Evolutionary conservation across 2,329 filamentous ascomycete species (phyloP), one percentile per base, ranked within the genome.

Genomic region (Aureobasidium mangrovei): DNA sequence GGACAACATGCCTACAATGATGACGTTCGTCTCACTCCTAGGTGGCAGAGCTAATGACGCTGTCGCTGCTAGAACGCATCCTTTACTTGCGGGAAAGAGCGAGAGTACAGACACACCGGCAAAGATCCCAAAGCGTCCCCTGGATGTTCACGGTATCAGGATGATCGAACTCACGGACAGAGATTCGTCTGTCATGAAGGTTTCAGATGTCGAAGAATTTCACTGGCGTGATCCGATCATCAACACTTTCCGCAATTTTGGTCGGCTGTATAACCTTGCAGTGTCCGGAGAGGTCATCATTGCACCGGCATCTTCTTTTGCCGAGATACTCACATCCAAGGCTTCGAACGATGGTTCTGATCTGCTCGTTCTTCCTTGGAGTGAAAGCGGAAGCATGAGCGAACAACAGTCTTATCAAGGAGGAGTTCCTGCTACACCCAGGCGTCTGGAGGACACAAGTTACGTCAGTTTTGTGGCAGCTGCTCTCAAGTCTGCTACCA

Each of bases 131-230:
- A 74, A 71, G 49, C 72, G 74, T 7, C 78, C 81, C 1, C 76
- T 91, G 1, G 79, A 86, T 63, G 85, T 90, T 0, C 88, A 95
- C 62, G 91, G 90, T 32, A 72, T 95, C n/a, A 85, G 91, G 10
- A 78, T 97, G 12, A 72, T 94, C 46, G 88, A 94, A 65, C 79
- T 97, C 9, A 94, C 88, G 0, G 91, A 96, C 62, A 89, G 91
- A 77, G 86, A 88, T 40, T 96, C 91, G 0, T 91, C 90, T 18
- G 91, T 96, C 62, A 97, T 97, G 91, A 85, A 88, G 62, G 88
- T 95, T 8, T 85, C 89, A 0, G 89, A 94, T 64, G 77, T 85
- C 3, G 85, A 90, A 38, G 88, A 93, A 46, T 80, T 70, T 69
- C 73, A 63, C 63, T 75, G 66, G 59, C 67, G 60, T 62, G 91